Evolutionary conservation across 2,329 filamentous ascomycete species (phyloP), one percentile per base, ranked within the genome.

Genomic region (Talaromyces marneffei): DNA sequence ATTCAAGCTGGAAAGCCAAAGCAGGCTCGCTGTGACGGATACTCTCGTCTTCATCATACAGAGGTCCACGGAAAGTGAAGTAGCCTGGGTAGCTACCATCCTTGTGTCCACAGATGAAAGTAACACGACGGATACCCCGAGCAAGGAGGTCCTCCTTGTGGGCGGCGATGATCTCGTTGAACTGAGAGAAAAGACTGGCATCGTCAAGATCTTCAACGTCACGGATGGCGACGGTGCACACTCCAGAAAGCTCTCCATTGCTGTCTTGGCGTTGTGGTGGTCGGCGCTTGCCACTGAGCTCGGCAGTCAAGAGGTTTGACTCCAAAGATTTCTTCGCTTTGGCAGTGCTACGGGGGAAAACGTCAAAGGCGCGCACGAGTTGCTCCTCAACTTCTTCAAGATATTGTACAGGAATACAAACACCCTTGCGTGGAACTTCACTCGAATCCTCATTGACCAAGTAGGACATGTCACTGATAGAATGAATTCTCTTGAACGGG

Each of bases 1-100:
- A 87, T 79, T 99, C 94, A 75, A 97, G 90, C 82, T 99, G 94
- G 90, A 97, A 99, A 72, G 94, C 92, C 76, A 97, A 83, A 60
- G 94, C 93, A 56, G 94, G 94, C 79, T 99, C 94, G 66, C 86
- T 95, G 82, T 99, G 93, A 80, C 94, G 93, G 72, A 99, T 97
- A 76, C 90, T 96, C 75, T 90, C 86, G 71, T 99, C 94, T 77
- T 99, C 94, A 57, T 86, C 83, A 76, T 96, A 99, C 57, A 82
- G 79, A 29, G 94, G 93, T 5, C 93, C 93, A 74, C 94, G 89
- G 91, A 97, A 99, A 46, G 94, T 99, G 83, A 90, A 97, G 84
- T 99, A 97, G 53, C 91, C 92, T 23, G 93, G 94, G 76, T 97
- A 96, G 14, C 91, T 91, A 60, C 92, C 94, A 72, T 99, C 91